Evolutionary conservation across 148 eudicot species (phyloP).

Genomic region (Camellia japonica): DNA sequence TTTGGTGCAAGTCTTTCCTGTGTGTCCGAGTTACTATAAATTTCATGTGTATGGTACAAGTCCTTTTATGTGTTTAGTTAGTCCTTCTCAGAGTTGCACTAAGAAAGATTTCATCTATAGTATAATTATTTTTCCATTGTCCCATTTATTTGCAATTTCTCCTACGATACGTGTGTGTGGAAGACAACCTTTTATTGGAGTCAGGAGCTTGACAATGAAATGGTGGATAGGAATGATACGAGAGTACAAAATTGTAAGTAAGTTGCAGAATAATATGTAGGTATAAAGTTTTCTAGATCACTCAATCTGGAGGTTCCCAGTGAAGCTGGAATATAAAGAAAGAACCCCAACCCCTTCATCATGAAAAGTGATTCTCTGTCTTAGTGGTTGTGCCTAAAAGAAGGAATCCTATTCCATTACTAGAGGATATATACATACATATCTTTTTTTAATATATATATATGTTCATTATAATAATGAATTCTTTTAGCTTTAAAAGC

Average conservation of each 20-base stretch:
- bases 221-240: constrained; percentile 24
- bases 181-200: too few species aligned
- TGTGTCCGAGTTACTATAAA: too few species aligned
- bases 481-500: constrained; percentile 7
- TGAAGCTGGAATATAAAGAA: constrained; percentile 23
- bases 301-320: constrained; percentile 18
- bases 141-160: too few species aligned
- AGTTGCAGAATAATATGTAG: constrained; percentile 18
- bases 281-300: constrained; percentile 29
- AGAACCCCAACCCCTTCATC: constrained; percentile 6
- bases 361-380: too few species aligned
- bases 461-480: not conserved
- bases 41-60: too few species aligned
- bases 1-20: too few species aligned
- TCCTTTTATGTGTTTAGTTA: too few species aligned
- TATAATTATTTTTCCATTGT: too few species aligned
- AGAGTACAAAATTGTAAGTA: not conserved
- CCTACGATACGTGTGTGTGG: too few species aligned
- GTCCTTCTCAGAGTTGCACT: too few species aligned
- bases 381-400: too few species aligned
- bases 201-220: not conserved
- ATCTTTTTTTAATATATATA: not conserved
- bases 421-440: not conserved
- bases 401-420: not conserved
- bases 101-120: too few species aligned